These are phyloP conservation scores for Erigeron canadensis DNA, from an alignment of 129 eudicot species.

Conservation along the genomic window DNA sequence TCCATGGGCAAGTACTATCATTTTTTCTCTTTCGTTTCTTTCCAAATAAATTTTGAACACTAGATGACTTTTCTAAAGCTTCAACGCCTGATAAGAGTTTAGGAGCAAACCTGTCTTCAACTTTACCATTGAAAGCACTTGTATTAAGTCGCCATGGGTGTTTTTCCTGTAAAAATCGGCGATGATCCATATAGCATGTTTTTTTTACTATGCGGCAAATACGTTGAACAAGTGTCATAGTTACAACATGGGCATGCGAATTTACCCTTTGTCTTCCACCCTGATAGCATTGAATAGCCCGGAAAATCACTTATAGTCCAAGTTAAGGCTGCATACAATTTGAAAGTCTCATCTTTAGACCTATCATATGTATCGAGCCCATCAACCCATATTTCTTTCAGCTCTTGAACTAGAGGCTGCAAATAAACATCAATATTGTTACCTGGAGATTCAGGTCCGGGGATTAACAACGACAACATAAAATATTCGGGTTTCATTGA, in stretches of 20 bases:
- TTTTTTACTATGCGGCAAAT: neutral
- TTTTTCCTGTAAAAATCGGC: neutral
- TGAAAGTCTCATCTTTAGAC: neutral
- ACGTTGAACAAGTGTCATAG: conserved; percentile 3
- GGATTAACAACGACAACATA: conserved; percentile 12
- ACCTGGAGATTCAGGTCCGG: conserved; percentile 11
- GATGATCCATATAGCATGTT: conserved; percentile 19
- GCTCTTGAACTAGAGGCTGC: conserved; percentile 12
- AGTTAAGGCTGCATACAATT: conserved; percentile 17
- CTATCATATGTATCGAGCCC: conserved; percentile 4
- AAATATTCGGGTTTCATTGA: conserved; percentile 12
- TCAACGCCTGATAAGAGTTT: conserved; percentile 8
- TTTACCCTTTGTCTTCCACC: conserved; percentile 20
- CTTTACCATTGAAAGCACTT: conserved; percentile 16
- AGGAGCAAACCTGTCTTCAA: conserved; percentile 11
- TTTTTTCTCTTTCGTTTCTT: conserved; percentile 10
- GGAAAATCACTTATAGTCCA: conserved; percentile 24
- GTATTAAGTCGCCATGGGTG: conserved; percentile 15
- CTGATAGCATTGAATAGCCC: conserved; percentile 11
- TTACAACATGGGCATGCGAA: conserved; percentile 20
- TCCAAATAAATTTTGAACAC: conserved; percentile 10
- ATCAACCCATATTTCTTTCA: conserved; percentile 6
- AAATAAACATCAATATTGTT: conserved; percentile 8
- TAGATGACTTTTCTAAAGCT: neutral
- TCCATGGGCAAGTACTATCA: too few relatives aligned